Evolutionary conservation across 176 grass and related monocot genomes (phyloP).

Genomic region (Pharus latifolius): DNA sequence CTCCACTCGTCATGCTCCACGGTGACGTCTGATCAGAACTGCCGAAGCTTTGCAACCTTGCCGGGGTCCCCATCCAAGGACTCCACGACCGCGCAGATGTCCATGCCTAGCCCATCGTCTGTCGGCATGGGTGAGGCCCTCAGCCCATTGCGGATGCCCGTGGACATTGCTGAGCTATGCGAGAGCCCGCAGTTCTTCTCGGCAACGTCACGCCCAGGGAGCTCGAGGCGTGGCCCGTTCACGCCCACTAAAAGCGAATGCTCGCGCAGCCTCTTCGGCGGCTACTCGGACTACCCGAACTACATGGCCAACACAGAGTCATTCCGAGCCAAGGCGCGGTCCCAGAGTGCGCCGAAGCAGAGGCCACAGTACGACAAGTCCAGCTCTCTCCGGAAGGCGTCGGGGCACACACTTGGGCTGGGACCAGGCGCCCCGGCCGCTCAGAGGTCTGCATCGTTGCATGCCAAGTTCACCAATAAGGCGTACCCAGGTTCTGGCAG

Average conservation of each 20-base stretch:
- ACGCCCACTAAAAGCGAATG: slow-evolving; percentile 83
- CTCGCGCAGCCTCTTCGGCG: slow-evolving; percentile 53
- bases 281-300: slow-evolving; percentile 83
- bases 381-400: slow-evolving; percentile 34
- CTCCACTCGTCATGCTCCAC: slow-evolving; percentile 60
- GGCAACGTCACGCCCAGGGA: slow-evolving; percentile 52
- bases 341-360: slow-evolving; percentile 84
- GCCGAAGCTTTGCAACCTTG: slow-evolving; percentile 52
- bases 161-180: slow-evolving; percentile 33
- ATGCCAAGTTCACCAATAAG: slow-evolving; percentile 67
- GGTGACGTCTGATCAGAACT: slow-evolving; percentile 46
- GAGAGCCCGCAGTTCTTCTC: slow-evolving; percentile 87
- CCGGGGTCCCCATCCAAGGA: slow-evolving; percentile 57
- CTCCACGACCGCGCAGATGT: slow-evolving; percentile 54
- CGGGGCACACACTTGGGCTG: slow-evolving; percentile 13
- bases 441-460: slow-evolving; percentile 38
- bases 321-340: slow-evolving; percentile 71
- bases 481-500: slow-evolving; percentile 67
- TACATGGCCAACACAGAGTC: slow-evolving; percentile 98
- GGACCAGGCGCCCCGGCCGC: not conserved
- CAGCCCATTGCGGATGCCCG: slow-evolving; percentile 29
- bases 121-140: slow-evolving; percentile 57
- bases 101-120: slow-evolving; percentile 55
- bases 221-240: slow-evolving; percentile 42
- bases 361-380: slow-evolving; percentile 53